Conservation (phyloP, 129 eudicot genomes). For the Centrapalus pauciflorus region DNA sequence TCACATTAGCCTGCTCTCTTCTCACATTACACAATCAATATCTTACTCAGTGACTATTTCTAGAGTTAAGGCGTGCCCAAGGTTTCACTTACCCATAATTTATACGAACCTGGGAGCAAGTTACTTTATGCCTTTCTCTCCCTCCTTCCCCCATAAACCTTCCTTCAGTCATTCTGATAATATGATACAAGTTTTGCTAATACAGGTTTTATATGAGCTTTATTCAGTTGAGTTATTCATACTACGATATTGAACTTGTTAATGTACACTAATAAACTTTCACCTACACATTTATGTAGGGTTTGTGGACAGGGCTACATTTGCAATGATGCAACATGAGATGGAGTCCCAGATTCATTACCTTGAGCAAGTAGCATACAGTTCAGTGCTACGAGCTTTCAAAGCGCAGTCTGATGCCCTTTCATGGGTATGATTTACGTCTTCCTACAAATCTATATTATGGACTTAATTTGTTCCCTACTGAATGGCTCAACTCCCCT, state of each 20-base stretch:
- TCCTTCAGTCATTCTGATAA: no score
- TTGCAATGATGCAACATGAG: constrained; percentile 62
- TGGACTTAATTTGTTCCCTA: not conserved
- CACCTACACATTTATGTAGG: constrained; percentile 33
- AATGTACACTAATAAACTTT: constrained; percentile 36
- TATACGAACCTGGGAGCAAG: no score
- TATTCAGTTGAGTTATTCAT: not conserved
- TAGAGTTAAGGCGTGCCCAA: no score
- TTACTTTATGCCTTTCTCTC: no score
- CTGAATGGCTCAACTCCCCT: constrained; percentile 17
- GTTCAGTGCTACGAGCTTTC: constrained; percentile 87
- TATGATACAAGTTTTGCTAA: constrained; percentile 2
- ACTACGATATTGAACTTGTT: constrained; percentile 10
- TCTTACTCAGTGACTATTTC: no score
- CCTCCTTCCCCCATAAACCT: no score
- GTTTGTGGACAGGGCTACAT: constrained; percentile 23
- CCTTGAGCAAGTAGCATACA: constrained; percentile 90
- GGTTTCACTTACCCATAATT: no score
- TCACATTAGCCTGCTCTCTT: no score
- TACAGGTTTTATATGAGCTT: constrained; percentile 6
- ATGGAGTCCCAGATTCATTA: constrained; percentile 87
- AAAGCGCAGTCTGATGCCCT: constrained; percentile 98
- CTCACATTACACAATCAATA: no score
- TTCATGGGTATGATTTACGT: constrained; percentile 65
- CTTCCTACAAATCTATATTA: not conserved